Evolutionary conservation across 495 filamentous ascomycete genomes (phyloP).

Genomic region (Tetracladium setigerum): DNA sequence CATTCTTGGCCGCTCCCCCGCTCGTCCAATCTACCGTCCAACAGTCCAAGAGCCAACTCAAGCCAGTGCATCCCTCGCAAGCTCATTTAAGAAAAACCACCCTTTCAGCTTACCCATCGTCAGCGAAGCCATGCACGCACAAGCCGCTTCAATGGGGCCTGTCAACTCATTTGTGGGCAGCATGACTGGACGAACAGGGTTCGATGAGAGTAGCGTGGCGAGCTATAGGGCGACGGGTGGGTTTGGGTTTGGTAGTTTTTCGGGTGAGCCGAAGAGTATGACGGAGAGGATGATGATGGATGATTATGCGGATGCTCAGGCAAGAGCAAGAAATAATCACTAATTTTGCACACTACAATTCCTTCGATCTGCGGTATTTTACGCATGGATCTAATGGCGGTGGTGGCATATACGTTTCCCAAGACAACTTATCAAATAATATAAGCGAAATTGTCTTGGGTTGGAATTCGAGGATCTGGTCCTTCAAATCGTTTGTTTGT

Average conservation of each 20-base stretch:
- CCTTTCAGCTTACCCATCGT: slow-evolving; percentile 20
- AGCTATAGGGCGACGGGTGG: slow-evolving; percentile 9
- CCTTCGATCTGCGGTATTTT: too few species aligned
- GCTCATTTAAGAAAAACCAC: slow-evolving; percentile 13
- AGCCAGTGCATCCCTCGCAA: slow-evolving; percentile 2
- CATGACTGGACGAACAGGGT: slow-evolving; percentile 10
- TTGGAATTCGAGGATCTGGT: too few species aligned
- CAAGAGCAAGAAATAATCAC: not conserved
- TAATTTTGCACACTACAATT: too few species aligned
- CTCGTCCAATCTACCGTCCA: slow-evolving; percentile 5
- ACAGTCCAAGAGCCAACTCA: not conserved
- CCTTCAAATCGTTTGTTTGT: too few species aligned
- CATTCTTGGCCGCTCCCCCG: slow-evolving; percentile 6
- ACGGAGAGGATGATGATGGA: slow-evolving; percentile 20
- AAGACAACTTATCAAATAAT: too few species aligned
- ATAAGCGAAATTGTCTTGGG: too few species aligned
- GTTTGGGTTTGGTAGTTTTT: slow-evolving; percentile 6
- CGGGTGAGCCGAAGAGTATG: slow-evolving; percentile 13
- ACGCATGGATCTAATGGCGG: too few species aligned
- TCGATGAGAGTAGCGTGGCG: slow-evolving; percentile 13
- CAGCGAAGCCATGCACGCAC: slow-evolving; percentile 13
- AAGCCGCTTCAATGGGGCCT: slow-evolving; percentile 15
- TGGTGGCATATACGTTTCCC: too few species aligned
- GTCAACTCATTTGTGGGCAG: slow-evolving; percentile 20
- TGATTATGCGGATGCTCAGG: not conserved